Percentiles rank a stretch among this genome's conserved stretches.
These are phyloP conservation scores for Tothia fuscella DNA, from an alignment of 2,329 filamentous ascomycete genomes.

Conservation along the genomic window DNA sequence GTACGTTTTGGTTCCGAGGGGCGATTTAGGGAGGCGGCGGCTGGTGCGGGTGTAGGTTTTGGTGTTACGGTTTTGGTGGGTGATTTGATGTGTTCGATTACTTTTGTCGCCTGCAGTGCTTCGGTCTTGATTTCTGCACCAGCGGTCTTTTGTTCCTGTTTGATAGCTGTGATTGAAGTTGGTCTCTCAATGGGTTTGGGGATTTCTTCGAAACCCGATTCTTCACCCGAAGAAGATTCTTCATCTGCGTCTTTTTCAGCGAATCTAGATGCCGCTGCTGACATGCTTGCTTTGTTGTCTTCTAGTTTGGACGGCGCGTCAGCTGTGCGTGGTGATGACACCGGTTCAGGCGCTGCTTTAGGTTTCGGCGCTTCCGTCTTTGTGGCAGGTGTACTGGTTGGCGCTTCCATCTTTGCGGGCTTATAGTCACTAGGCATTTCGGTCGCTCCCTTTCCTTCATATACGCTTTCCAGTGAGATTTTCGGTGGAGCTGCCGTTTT, in stretches of 20 bases:
- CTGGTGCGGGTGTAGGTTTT: constrained; percentile 14
- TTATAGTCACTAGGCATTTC: constrained; percentile 60
- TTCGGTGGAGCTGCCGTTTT: constrained; percentile 78
- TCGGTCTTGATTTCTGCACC: constrained; percentile 28
- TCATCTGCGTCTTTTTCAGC: constrained; percentile 62
- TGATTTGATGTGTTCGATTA: constrained; percentile 16
- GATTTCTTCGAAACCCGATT: constrained; percentile 79
- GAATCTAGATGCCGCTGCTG: constrained; percentile 74
- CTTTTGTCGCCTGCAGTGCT: constrained; percentile 31
- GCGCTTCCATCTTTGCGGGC: constrained; percentile 33
- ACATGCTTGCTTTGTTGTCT: constrained; percentile 79
- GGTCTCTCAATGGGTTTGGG: constrained; percentile 58
- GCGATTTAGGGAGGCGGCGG: constrained; percentile 23
- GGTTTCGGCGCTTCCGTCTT: constrained; percentile 41
- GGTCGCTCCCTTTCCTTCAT: constrained; percentile 69
- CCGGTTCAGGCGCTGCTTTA: constrained; percentile 34
- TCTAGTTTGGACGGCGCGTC: constrained; percentile 54
- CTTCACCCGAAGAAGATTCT: constrained; percentile 47
- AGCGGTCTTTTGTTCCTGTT: constrained; percentile 29
- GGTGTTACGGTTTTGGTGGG: constrained; percentile 5
- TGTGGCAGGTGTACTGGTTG: constrained; percentile 29
- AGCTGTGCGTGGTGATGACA: constrained; percentile 33
- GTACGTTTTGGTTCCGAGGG: constrained; percentile 25
- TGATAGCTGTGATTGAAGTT: constrained; percentile 19
- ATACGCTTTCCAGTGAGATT: constrained; percentile 86